Base-by-base conservation (phyloP, 2,329 filamentous ascomycete species). In the Teratosphaeria gauchensis region DNA sequence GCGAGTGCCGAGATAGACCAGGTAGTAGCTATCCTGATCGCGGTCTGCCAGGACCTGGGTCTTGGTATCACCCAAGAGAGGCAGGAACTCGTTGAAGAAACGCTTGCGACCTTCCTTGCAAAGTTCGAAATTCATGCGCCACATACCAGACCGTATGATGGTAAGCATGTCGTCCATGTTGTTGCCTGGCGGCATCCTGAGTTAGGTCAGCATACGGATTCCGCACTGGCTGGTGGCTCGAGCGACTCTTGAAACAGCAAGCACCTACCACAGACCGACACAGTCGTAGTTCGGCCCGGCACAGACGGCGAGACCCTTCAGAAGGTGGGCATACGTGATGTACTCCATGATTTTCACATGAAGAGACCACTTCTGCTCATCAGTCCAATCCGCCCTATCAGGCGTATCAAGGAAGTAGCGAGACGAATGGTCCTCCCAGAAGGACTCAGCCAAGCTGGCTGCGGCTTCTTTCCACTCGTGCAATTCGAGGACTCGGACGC, bases 1-100 rank as follows among this genome's bases (percentile, higher is more conserved):
- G 72, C 85, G 87, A 55, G 88, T 91, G 62, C 89, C 90, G 61
- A 95, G 79, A 73, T 92, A 94, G 54, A 91, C 88, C 57, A 95
- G 84, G 72, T 94, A 94, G 80, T 89, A 94, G 69, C 82, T 85
- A 61, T 87, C 78, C 65, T 78, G 72, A 69, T 90, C 86, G 55
- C 84, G 80, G 46, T 81, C 78, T 11, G 38, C 30, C 72, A 94
- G 81, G 61, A 88, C 80, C 61, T 83, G 79, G 61, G 79, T 76
- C 77, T 92, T 92, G 68, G 86, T 86, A 65, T 85, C 77, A 74
- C 89, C 84, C 63, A 94, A 80, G 53, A 90, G 79, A 16, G 89
- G 88, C 54, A 91, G 73, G 74, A 92, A 85, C 73, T 94, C 89
- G 62, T 79, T 75, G 74, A 89, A 91, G 80, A 90, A 91, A 63